phyloP scores from a whole-genome alignment of 768 basidiomycete genomes.

The Psilocybe azurescens region DNA sequence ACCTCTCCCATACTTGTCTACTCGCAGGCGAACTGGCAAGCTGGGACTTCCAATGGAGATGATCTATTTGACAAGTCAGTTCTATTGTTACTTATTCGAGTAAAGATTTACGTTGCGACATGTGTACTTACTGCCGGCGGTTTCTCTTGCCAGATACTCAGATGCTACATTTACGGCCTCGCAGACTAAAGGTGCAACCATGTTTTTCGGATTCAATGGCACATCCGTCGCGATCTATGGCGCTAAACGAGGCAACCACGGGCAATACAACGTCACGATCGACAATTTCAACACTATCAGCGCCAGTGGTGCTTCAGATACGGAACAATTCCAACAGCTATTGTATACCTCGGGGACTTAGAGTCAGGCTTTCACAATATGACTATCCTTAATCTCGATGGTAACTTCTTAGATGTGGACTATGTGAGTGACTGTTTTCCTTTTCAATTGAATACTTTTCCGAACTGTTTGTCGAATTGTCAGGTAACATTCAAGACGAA shows the following conservation, averaged over 20 bases:
- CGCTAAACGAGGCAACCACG: conserved; percentile 43
- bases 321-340: conserved; percentile 9
- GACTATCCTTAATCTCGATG: conserved; percentile 23
- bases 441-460: background rate
- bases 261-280: conserved; percentile 30
- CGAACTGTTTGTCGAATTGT: background rate
- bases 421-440: conserved; percentile 30
- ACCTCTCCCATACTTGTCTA: conserved; percentile 8
- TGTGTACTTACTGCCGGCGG: no score
- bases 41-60: conserved; percentile 2
- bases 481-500: conserved; percentile 26
- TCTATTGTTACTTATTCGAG: no score
- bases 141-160: conserved; percentile 17
- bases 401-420: conserved; percentile 42
- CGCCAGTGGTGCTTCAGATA: conserved; percentile 13
- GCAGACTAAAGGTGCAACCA: conserved; percentile 31
- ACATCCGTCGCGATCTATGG: conserved; percentile 43
- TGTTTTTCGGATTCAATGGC: conserved; percentile 42
- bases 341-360: conserved; percentile 1
- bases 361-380: conserved; percentile 21
- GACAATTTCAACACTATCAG: conserved; percentile 21
- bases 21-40: conserved; percentile 2
- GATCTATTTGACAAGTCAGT: conserved; percentile 1
- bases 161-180: conserved; percentile 32
- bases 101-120: background rate